Conservation (phyloP, 176 grass and related monocot genomes). For the Miscanthus lutarioriparius region DNA sequence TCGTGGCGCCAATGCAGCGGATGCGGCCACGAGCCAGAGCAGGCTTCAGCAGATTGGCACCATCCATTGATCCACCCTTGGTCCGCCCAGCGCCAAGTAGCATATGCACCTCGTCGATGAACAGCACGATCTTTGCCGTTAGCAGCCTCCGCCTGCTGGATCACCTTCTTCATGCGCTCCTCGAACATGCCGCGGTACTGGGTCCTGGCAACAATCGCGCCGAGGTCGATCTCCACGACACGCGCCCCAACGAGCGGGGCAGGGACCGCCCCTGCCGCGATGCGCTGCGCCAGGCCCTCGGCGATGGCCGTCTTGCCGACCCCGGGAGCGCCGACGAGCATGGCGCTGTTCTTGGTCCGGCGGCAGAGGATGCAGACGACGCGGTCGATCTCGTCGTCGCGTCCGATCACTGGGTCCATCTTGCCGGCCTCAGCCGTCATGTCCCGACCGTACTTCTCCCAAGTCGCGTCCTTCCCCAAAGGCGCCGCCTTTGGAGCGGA, state of each 20-base stretch:
- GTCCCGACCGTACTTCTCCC: constrained; percentile 16
- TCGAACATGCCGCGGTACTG: constrained; percentile 20
- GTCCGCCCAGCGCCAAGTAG: neutral
- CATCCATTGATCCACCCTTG: neutral
- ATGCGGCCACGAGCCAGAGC: constrained; percentile 31
- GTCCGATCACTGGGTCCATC: constrained; percentile 55
- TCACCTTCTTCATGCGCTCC: constrained; percentile 25
- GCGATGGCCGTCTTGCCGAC: constrained; percentile 66
- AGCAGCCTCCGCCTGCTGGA: neutral
- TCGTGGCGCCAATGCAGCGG: constrained; percentile 34
- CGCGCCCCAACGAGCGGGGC: neutral
- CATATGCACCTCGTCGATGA: constrained; percentile 46
- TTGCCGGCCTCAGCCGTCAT: constrained; percentile 21
- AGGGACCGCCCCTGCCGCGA: constrained; percentile 29
- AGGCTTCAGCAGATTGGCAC: constrained; percentile 39
- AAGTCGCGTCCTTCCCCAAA: neutral
- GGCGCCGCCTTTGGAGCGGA: neutral
- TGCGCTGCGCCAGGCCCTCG: constrained; percentile 51
- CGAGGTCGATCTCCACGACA: constrained; percentile 28
- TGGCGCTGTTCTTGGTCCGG: constrained; percentile 57
- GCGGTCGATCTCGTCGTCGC: constrained; percentile 43
- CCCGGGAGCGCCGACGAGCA: constrained; percentile 50
- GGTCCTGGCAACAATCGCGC: constrained; percentile 10
- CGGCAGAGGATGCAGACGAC: constrained; percentile 51
- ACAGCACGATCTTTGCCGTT: constrained; percentile 20